A percentile compares a stretch with the other conserved stretches of the same genome.
phyloP scores from a whole-genome alignment of 805 yeast species.

The Candida ficus region DNA sequence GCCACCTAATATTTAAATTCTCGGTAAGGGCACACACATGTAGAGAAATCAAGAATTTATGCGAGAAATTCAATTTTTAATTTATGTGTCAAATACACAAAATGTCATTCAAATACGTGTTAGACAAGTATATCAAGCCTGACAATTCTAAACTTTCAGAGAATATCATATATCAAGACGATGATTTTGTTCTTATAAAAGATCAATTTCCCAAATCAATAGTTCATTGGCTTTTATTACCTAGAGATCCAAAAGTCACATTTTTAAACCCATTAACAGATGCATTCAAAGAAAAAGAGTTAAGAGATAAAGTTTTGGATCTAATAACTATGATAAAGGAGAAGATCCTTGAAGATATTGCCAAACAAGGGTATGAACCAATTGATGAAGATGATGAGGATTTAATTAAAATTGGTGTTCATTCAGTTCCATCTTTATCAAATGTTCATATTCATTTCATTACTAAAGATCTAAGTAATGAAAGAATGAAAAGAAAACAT shows the following conservation, averaged over 20 bases:
- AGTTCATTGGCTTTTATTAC: constrained; percentile 57
- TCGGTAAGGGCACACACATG: too few species aligned
- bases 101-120: constrained; percentile 46
- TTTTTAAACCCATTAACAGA: constrained; percentile 39
- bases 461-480: constrained; percentile 56
- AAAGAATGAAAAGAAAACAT: constrained; percentile 48
- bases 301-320: constrained; percentile 21
- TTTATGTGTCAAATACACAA: too few species aligned
- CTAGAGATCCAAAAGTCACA: constrained; percentile 40
- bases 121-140: constrained; percentile 48
- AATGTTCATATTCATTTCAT: constrained; percentile 74
- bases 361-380: constrained; percentile 14
- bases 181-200: constrained; percentile 46
- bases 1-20: too few species aligned
- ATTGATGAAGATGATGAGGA: constrained; percentile 14
- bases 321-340: constrained; percentile 10
- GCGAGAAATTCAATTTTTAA: too few species aligned
- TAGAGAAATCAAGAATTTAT: too few species aligned
- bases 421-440: constrained; percentile 61
- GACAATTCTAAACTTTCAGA: constrained; percentile 23
- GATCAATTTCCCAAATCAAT: constrained; percentile 63
- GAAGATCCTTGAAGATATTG: constrained; percentile 12
- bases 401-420: constrained; percentile 55
- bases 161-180: constrained; percentile 44
- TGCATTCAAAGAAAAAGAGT: constrained; percentile 25